These are phyloP conservation scores for Pseudogymnoascus sp. DNA, from an alignment of 2,329 filamentous ascomycete species.

Conservation along the genomic window DNA sequence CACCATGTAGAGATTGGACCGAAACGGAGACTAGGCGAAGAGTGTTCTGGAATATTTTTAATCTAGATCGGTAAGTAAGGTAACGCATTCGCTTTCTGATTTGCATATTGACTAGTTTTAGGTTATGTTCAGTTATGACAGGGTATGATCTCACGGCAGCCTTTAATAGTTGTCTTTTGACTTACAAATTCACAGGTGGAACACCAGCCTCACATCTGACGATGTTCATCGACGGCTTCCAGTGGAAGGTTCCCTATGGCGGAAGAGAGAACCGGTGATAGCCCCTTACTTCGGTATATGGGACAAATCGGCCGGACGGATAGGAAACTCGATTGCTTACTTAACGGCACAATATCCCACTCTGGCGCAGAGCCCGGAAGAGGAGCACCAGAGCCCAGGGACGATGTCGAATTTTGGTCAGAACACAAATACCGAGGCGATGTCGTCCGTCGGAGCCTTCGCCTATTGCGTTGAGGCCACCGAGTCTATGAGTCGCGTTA, in stretches of 20 bases:
- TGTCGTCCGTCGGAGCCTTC: conserved; percentile 37
- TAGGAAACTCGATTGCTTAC: conserved; percentile 35
- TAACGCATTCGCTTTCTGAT: background rate
- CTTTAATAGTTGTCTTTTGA: background rate
- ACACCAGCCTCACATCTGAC: conserved; percentile 30
- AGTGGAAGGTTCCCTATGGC: conserved; percentile 37
- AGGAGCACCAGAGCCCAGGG: conserved; percentile 11
- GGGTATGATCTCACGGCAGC: background rate
- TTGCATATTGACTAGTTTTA: conserved; percentile 2
- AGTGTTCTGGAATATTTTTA: conserved; percentile 37
- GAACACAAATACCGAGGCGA: conserved; percentile 28
- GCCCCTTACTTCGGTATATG: conserved; percentile 41
- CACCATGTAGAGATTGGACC: conserved; percentile 28
- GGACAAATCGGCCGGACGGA: conserved; percentile 34
- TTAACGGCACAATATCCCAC: conserved; percentile 25
- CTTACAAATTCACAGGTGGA: conserved; percentile 27
- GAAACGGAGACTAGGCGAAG: conserved; percentile 34
- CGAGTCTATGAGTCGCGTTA: conserved; percentile 39
- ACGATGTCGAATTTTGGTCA: conserved; percentile 14
- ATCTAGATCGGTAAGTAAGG: conserved; percentile 26
- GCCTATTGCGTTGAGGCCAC: conserved; percentile 42
- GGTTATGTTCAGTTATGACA: conserved; percentile 13
- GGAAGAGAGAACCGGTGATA: conserved; percentile 31
- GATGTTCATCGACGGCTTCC: conserved; percentile 34
- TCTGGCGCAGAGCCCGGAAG: conserved; percentile 9